Conservation (phyloP, 495 filamentous ascomycete species). For the Podospora bellae-mahoneyi region DNA sequence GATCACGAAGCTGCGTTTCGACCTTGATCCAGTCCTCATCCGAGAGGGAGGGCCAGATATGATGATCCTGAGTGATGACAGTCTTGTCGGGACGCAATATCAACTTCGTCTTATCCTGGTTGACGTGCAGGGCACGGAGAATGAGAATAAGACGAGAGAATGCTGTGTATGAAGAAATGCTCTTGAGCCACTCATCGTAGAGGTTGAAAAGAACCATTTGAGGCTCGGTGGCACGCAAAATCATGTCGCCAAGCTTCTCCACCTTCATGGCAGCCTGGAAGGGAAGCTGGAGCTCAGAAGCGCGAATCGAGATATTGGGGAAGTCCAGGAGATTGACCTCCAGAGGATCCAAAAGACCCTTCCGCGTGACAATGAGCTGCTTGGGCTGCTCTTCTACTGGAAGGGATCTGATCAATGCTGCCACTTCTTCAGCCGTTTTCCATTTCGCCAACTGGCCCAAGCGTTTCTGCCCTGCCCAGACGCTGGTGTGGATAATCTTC, state of each 20-base stretch:
- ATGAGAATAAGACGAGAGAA: constrained; percentile 97
- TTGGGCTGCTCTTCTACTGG: constrained; percentile 99
- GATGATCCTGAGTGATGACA: constrained; percentile 97
- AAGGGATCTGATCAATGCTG: constrained; percentile 91
- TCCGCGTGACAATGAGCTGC: constrained; percentile 96
- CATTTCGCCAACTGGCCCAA: constrained; percentile 97
- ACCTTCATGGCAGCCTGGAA: constrained; percentile 99
- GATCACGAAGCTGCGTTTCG: constrained; percentile 89
- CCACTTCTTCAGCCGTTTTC: constrained; percentile 99
- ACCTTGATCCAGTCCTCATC: constrained; percentile 99
- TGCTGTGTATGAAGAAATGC: constrained; percentile 95
- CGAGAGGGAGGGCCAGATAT: constrained; percentile 93
- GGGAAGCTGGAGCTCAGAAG: constrained; percentile 93
- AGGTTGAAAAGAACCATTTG: constrained; percentile 99
- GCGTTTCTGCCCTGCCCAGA: constrained; percentile 99
- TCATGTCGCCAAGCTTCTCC: constrained; percentile 99
- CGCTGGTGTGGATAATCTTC: constrained; percentile 99
- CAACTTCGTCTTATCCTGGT: constrained; percentile 97
- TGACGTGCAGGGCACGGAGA: constrained; percentile 92
- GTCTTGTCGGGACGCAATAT: constrained; percentile 96
- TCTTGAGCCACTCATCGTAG: constrained; percentile 99
- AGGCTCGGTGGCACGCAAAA: constrained; percentile 92
- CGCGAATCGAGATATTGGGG: constrained; percentile 98
- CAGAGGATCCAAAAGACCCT: constrained; percentile 94
- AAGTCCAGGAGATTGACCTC: constrained; percentile 98